A percentile compares a stretch with the other conserved stretches of the same genome.
Conservation (phyloP, 1,139 yeast species). For the Pichia norvegensis region DNA sequence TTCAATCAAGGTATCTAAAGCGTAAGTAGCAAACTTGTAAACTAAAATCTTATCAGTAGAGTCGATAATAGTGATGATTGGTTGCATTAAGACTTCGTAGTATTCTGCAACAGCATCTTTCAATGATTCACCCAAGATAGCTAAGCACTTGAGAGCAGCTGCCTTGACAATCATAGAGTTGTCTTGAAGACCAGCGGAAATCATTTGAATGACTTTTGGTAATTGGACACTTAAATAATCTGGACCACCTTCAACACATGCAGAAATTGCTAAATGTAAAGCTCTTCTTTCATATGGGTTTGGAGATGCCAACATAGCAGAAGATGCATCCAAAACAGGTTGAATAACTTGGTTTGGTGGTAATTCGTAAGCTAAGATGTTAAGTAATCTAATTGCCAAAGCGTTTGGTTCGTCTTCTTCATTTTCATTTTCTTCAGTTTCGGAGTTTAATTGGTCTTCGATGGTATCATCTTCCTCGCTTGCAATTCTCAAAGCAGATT, state of each 20-base stretch:
- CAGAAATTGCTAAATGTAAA: slow-evolving; percentile 73
- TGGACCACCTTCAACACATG: slow-evolving; percentile 88
- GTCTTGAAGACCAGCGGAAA: slow-evolving; percentile 74
- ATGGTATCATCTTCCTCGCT: slow-evolving; percentile 73
- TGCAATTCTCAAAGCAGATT: slow-evolving; percentile 68
- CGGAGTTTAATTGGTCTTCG: slow-evolving; percentile 69
- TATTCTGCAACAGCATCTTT: slow-evolving; percentile 78
- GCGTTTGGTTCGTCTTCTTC: slow-evolving; percentile 79
- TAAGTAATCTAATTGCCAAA: slow-evolving; percentile 74
- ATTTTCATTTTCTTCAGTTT: slow-evolving; percentile 84
- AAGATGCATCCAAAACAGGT: slow-evolving; percentile 67
- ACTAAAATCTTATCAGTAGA: slow-evolving; percentile 75
- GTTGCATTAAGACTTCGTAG: slow-evolving; percentile 77
- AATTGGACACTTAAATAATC: slow-evolving; percentile 78
- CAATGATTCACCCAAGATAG: slow-evolving; percentile 73
- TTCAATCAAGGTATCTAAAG: slow-evolving; percentile 87
- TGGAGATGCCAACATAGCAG: slow-evolving; percentile 53
- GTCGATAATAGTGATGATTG: slow-evolving; percentile 81
- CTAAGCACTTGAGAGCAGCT: slow-evolving; percentile 78
- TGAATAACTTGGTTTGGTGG: slow-evolving; percentile 89
- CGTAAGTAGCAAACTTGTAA: slow-evolving; percentile 85
- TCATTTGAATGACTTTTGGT: slow-evolving; percentile 61
- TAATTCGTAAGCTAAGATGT: slow-evolving; percentile 69
- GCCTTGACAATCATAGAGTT: slow-evolving; percentile 69
- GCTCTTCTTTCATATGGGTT: slow-evolving; percentile 82